Conservation (phyloP, 164 flowering plant species). For the Nymphaea colorata region DNA sequence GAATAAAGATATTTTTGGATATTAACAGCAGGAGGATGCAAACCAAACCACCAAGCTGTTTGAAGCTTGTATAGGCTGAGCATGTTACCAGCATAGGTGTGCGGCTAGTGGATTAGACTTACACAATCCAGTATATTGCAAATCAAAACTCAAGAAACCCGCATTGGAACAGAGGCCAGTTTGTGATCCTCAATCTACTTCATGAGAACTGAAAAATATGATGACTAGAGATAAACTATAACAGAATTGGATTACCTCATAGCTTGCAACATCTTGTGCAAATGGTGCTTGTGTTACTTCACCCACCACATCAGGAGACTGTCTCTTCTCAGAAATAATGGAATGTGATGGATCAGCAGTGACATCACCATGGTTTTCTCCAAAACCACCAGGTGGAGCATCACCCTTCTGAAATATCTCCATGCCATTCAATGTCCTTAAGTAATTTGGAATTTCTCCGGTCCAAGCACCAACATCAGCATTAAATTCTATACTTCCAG, state of each 20-base stretch:
- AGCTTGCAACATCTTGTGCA: constrained; percentile 60
- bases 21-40: no score
- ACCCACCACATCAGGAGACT: constrained; percentile 12
- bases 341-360: background rate
- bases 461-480: constrained; percentile 52
- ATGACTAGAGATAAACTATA: background rate
- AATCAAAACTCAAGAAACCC: no score
- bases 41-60: no score
- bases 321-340: background rate
- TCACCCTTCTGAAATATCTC: constrained; percentile 9
- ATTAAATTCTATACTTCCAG: constrained; percentile 36
- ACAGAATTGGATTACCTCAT: constrained; percentile 42
- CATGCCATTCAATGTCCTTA: constrained; percentile 19
- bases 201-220: background rate
- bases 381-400: constrained; percentile 1
- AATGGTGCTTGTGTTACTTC: constrained; percentile 23
- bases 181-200: background rate
- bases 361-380: background rate
- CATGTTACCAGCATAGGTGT: no score
- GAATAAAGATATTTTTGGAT: no score
- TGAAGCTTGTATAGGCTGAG: no score
- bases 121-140: no score
- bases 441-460: constrained; percentile 55
- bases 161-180: no score
- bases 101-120: no score